These are phyloP conservation scores for Chalciporus sp. DNA, from an alignment of 1,284 basidiomycete species.

Conservation along the genomic window DNA sequence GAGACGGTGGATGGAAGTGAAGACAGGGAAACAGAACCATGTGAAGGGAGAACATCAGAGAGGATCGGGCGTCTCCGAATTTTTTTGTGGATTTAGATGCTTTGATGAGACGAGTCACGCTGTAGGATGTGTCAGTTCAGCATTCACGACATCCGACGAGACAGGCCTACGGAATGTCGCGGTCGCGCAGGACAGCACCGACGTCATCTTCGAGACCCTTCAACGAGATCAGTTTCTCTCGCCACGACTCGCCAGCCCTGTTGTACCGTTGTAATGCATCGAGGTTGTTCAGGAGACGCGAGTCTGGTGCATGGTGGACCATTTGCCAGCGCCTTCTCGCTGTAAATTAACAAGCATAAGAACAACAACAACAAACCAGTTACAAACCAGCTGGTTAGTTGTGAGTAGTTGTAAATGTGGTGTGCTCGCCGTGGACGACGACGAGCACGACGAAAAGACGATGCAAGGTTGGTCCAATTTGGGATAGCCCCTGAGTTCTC, in stretches of 20 bases:
- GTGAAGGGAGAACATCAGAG: slow-evolving; percentile 30
- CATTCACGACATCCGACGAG: neutral
- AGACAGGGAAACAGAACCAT: slow-evolving; percentile 38
- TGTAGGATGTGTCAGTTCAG: slow-evolving; percentile 26
- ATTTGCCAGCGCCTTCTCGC: slow-evolving; percentile 36
- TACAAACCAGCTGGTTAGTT: neutral
- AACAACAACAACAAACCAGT: neutral
- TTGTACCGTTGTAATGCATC: no score
- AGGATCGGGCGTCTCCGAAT: slow-evolving; percentile 44
- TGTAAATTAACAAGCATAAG: neutral
- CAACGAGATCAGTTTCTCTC: no score
- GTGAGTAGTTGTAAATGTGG: slow-evolving; percentile 43
- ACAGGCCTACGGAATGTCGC: slow-evolving; percentile 72
- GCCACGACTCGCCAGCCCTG: no score
- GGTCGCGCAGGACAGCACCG: slow-evolving; percentile 64
- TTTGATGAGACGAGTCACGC: slow-evolving; percentile 76
- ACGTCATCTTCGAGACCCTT: slow-evolving; percentile 47
- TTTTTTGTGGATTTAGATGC: slow-evolving; percentile 61
- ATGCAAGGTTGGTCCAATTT: no score
- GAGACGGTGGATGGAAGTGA: slow-evolving; percentile 38
- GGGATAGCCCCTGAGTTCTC: no score
- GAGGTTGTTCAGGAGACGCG: slow-evolving; percentile 67
- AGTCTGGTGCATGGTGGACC: slow-evolving; percentile 72
- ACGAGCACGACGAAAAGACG: neutral
- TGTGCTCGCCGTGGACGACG: neutral